A percentile compares a stretch with the other conserved stretches of the same genome.
Conservation (phyloP, 768 basidiomycete genomes). For the Pholiota conissans region DNA sequence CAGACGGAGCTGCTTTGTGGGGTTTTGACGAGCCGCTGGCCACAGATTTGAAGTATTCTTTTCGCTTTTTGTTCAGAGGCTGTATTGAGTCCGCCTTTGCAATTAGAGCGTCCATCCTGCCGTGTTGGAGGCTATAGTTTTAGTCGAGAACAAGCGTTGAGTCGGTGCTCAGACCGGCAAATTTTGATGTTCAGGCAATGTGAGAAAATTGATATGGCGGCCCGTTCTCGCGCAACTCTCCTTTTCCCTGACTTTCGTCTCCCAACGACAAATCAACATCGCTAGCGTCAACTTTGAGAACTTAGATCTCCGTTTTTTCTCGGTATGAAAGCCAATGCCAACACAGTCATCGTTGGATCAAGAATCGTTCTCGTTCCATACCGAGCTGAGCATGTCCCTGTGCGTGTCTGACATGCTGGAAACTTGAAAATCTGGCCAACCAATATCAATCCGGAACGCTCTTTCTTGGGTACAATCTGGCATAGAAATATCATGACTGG, state of each 20-base stretch:
- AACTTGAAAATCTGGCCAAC: background rate
- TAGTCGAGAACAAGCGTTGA: background rate
- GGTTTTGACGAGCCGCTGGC: slow-evolving; percentile 20
- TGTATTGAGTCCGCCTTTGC: slow-evolving; percentile 64
- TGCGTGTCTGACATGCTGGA: slow-evolving; percentile 19
- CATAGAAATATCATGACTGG: slow-evolving; percentile 84
- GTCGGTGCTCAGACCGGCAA: background rate
- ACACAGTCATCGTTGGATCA: slow-evolving; percentile 63
- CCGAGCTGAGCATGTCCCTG: slow-evolving; percentile 52
- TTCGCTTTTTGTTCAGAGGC: slow-evolving; percentile 47
- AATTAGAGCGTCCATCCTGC: slow-evolving; percentile 70
- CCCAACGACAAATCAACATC: no score
- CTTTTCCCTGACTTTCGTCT: no score
- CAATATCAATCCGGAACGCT: background rate
- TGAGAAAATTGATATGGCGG: background rate
- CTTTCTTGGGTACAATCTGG: background rate
- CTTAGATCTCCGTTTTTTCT: background rate
- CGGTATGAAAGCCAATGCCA: slow-evolving; percentile 67
- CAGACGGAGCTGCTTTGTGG: slow-evolving; percentile 31
- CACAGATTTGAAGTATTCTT: slow-evolving; percentile 22
- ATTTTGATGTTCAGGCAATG: background rate
- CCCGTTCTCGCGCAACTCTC: background rate
- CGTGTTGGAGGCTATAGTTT: background rate
- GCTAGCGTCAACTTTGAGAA: no score
- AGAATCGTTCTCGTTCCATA: slow-evolving; percentile 84